Evolutionary conservation across 2,329 filamentous ascomycete genomes (phyloP).

Genomic region (Penicillium decumbens): DNA sequence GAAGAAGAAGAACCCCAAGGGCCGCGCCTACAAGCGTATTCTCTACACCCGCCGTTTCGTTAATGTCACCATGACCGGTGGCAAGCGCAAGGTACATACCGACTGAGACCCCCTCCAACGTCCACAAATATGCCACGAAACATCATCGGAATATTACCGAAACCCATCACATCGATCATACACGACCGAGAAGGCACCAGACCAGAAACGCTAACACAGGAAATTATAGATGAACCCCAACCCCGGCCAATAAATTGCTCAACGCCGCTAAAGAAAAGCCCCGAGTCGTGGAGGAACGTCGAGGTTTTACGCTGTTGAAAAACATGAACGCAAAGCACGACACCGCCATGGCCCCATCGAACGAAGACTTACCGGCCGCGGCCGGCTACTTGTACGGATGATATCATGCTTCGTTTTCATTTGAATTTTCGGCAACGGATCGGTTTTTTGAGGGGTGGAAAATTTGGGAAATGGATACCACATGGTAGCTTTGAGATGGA

Average conservation of each 20-base stretch:
- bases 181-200: not conserved
- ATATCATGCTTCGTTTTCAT: conserved; percentile 28
- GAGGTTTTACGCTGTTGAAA: conserved; percentile 23
- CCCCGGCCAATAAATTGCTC: conserved; percentile 60
- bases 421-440: conserved; percentile 27
- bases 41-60: conserved; percentile 97
- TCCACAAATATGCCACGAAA: conserved; percentile 23
- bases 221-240: conserved; percentile 74
- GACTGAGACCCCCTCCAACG: conserved; percentile 11
- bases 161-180: not conserved
- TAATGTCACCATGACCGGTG: conserved; percentile 93
- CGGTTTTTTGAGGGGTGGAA: conserved; percentile 19
- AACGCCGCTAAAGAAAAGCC: conserved; percentile 21
- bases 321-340: conserved; percentile 20
- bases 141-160: not conserved
- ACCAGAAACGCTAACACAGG: conserved; percentile 16
- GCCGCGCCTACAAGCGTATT: conserved; percentile 94
- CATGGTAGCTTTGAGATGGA: conserved; percentile 23
- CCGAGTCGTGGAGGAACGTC: conserved; percentile 22
- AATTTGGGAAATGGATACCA: conserved; percentile 19
- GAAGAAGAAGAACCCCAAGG: conserved; percentile 96
- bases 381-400: conserved; percentile 30
- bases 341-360: conserved; percentile 23
- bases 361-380: conserved; percentile 24
- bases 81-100: conserved; percentile 84